phyloP scores from a whole-genome alignment of 83 land plant genomes.

The Larix sibirica region DNA sequence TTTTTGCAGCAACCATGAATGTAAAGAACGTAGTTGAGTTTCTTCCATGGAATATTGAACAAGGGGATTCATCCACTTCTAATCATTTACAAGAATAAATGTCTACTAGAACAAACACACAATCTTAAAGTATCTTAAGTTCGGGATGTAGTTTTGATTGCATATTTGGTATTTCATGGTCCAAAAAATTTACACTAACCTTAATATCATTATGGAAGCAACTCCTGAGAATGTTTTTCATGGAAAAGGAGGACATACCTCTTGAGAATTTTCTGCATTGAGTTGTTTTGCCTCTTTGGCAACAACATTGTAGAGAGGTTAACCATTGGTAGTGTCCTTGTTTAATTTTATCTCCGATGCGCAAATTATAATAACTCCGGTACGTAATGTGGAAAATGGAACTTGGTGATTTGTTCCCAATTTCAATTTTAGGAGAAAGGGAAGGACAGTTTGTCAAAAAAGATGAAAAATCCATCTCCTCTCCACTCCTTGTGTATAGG shows the following conservation, averaged over 20 bases:
- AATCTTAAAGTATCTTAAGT: background rate
- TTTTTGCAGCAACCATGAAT: background rate
- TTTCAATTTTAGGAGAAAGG: background rate
- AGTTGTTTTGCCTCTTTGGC: background rate
- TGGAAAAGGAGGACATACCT: background rate
- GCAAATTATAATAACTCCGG: background rate
- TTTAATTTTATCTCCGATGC: background rate
- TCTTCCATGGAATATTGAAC: background rate
- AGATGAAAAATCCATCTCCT: background rate
- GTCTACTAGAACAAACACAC: background rate
- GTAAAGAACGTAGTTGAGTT: background rate
- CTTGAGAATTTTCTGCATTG: background rate
- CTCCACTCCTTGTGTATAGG: background rate
- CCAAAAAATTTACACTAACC: constrained; percentile 58
- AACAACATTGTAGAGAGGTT: background rate
- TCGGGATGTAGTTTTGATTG: background rate
- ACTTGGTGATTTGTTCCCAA: background rate
- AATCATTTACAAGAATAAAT: background rate
- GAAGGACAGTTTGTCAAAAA: background rate
- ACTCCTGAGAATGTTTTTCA: background rate
- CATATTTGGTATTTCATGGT: constrained; percentile 33
- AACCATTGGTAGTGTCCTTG: background rate
- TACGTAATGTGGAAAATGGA: background rate
- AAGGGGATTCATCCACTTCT: background rate
- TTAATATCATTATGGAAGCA: constrained; percentile 76